Evolutionary conservation across 2,329 filamentous ascomycete genomes (phyloP).

Genomic region (Apiospora marii): DNA sequence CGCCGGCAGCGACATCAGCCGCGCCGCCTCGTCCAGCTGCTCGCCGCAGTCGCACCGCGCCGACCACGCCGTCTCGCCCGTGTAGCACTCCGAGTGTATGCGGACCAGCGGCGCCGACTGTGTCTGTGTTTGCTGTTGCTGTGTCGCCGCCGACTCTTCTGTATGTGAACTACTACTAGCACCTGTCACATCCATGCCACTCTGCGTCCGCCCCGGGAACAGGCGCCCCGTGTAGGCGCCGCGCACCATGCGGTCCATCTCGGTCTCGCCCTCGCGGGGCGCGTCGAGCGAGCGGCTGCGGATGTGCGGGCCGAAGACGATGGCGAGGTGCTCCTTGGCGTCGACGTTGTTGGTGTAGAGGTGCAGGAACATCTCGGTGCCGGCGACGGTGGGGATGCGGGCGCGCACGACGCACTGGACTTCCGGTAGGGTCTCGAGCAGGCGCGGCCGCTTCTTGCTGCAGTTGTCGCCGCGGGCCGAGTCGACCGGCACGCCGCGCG

Average conservation of each 20-base stretch:
- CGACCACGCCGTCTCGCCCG: conserved; percentile 97
- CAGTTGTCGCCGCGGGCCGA: conserved; percentile 65
- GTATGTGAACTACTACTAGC: conserved; percentile 27
- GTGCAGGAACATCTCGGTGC: conserved; percentile 96
- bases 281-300: conserved; percentile 77
- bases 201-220: conserved; percentile 83
- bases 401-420: conserved; percentile 96
- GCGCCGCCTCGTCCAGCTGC: conserved; percentile 93
- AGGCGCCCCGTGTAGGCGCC: conserved; percentile 91
- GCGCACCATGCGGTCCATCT: conserved; percentile 90
- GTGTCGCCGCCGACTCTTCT: conserved; percentile 25
- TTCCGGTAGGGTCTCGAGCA: conserved; percentile 78
- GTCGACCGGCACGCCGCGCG: conserved; percentile 66
- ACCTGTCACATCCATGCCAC: conserved; percentile 60
- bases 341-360: conserved; percentile 93
- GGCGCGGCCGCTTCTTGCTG: conserved; percentile 70
- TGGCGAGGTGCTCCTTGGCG: conserved; percentile 94
- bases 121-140: conserved; percentile 14
- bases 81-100: conserved; percentile 98
- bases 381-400: conserved; percentile 89
- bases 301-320: conserved; percentile 92
- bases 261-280: conserved; percentile 77
- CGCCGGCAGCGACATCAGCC: conserved; percentile 82
- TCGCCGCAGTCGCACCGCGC: conserved; percentile 97
- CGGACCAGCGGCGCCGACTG: conserved; percentile 76